Conservation (phyloP, 2,329 filamentous ascomycete genomes). For the Colletotrichum abscissum region DNA sequence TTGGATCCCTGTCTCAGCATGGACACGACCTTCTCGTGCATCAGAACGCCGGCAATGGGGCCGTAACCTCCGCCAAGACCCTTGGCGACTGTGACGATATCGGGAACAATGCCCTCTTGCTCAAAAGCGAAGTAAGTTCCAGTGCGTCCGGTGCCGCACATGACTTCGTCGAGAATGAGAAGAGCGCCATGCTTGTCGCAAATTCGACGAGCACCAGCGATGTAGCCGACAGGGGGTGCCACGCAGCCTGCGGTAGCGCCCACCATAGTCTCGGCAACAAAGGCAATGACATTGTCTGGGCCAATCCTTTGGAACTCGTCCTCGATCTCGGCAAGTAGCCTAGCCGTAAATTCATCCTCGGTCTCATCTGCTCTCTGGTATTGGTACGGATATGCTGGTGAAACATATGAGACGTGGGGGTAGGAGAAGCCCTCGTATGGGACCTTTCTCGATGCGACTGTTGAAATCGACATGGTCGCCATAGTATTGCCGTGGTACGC, state of each 20-base stretch:
- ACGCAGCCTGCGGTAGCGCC: conserved; percentile 63
- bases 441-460: conserved; percentile 40
- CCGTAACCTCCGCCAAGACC: conserved; percentile 68
- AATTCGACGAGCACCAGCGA: conserved; percentile 62
- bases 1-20: conserved; percentile 58
- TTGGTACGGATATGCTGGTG: conserved; percentile 58
- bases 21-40: conserved; percentile 61
- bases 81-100: conserved; percentile 70
- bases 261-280: conserved; percentile 62
- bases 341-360: conserved; percentile 51
- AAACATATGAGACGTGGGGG: conserved; percentile 42
- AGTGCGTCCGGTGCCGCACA: conserved; percentile 74
- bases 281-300: conserved; percentile 57
- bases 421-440: conserved; percentile 42
- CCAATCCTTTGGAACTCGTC: conserved; percentile 58
- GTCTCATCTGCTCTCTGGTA: conserved; percentile 46
- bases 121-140: conserved; percentile 74
- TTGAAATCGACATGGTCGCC: conserved; percentile 54
- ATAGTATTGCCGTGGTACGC: conserved; percentile 64
- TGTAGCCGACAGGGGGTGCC: conserved; percentile 63
- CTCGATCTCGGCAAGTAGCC: conserved; percentile 58
- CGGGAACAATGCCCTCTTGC: conserved; percentile 61
- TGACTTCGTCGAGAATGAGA: conserved; percentile 71
- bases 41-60: conserved; percentile 66
- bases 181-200: conserved; percentile 67